A percentile compares a stretch with the other conserved stretches of the same genome.
Evolutionary conservation across 345 rosid species (phyloP).

Genomic region (Pelargonium nanum): DNA sequence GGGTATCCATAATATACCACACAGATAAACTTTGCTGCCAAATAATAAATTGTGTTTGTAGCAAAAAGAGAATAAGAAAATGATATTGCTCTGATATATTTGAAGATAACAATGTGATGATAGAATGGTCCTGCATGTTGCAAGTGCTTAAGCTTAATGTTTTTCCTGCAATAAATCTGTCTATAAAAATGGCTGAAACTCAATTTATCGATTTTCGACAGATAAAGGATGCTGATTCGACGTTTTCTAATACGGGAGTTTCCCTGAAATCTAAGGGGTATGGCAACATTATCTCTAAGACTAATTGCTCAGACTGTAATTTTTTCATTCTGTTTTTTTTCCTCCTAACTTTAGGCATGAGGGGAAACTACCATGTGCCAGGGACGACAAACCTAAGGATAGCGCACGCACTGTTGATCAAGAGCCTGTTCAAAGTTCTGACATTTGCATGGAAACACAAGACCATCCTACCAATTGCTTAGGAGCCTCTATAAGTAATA

Average conservation of each 20-base stretch:
- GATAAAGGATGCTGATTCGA: constrained; percentile 11
- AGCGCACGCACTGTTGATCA: constrained; percentile 1
- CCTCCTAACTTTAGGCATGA: neutral
- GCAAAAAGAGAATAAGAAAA: no score
- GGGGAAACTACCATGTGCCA: neutral
- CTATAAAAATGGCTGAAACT: neutral
- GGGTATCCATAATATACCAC: no score
- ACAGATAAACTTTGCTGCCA: no score
- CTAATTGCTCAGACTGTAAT: neutral
- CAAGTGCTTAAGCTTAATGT: no score
- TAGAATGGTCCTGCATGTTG: no score
- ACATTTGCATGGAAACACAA: constrained; percentile 4
- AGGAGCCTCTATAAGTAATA: constrained; percentile 5
- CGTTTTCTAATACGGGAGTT: neutral
- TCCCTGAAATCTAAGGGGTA: constrained; percentile 12
- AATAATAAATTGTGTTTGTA: no score
- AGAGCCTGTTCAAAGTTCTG: constrained; percentile 8
- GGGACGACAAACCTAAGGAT: constrained; percentile 7
- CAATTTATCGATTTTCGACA: constrained; percentile 11
- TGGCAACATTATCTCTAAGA: neutral
- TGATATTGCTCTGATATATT: no score
- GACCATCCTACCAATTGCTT: constrained; percentile 6
- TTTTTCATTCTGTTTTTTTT: neutral
- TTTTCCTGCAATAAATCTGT: neutral
- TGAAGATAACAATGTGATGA: no score